Conservation (phyloP, 371 early-diverging fungal genomes). For the Chytridium lagenaria region DNA sequence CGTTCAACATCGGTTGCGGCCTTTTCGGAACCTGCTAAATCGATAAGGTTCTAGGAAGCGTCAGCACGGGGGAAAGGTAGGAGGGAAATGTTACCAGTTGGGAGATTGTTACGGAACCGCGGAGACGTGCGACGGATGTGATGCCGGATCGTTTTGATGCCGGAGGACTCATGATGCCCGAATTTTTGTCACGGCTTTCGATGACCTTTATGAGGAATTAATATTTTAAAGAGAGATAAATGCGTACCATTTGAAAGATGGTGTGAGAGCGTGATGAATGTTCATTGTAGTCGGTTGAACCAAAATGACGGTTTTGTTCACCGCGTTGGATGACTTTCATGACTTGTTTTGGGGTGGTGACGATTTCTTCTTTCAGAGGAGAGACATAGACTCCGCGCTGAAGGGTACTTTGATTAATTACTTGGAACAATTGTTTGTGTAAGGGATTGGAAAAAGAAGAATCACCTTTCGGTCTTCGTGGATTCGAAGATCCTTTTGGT, state of each 20-base stretch:
- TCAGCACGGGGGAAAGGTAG: slow-evolving; percentile 13
- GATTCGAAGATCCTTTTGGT: slow-evolving; percentile 77
- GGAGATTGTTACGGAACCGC: slow-evolving; percentile 71
- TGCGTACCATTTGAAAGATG: slow-evolving; percentile 82
- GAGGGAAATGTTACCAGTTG: slow-evolving; percentile 63
- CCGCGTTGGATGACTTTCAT: slow-evolving; percentile 78
- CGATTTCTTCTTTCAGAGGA: slow-evolving; percentile 87
- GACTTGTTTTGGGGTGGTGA: slow-evolving; percentile 82
- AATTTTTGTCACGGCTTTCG: slow-evolving; percentile 60
- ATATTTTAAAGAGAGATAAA: slow-evolving; percentile 1
- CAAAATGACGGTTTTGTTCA: slow-evolving; percentile 81
- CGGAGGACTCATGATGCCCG: slow-evolving; percentile 38
- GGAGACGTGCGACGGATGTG: slow-evolving; percentile 55
- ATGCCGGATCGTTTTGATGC: slow-evolving; percentile 48
- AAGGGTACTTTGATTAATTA: too few species aligned
- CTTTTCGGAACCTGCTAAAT: slow-evolving; percentile 96
- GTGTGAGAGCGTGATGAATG: slow-evolving; percentile 90
- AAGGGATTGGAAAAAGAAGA: neutral
- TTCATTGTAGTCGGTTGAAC: slow-evolving; percentile 85
- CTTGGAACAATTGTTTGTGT: slow-evolving; percentile 6
- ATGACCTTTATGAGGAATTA: slow-evolving; percentile 45
- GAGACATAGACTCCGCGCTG: slow-evolving; percentile 87
- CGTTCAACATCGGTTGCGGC: slow-evolving; percentile 74
- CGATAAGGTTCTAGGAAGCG: slow-evolving; percentile 74
- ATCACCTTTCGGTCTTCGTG: slow-evolving; percentile 74